Percentiles rank a stretch among this genome's conserved stretches.
phyloP scores from a whole-genome alignment of 176 grass and related monocot species.

The Oryza australiensis region DNA sequence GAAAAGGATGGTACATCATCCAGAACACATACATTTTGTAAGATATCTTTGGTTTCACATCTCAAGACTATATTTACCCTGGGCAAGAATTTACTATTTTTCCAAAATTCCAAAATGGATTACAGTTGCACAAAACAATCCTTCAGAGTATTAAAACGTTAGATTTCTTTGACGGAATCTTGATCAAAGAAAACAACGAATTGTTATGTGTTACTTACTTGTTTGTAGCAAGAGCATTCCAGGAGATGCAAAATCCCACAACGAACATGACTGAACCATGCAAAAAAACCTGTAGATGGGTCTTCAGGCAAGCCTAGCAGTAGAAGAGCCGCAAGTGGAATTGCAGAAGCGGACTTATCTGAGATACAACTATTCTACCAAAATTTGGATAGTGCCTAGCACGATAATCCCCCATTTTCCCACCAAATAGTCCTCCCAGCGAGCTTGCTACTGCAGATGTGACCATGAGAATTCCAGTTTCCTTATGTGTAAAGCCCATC shows the following conservation, averaged over 20 bases:
- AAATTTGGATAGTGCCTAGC: constrained; percentile 4
- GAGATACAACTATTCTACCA: constrained; percentile 52
- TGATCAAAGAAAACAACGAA: neutral
- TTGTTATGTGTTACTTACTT: constrained; percentile 39
- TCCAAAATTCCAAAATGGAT: neutral
- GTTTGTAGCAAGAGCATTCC: constrained; percentile 68
- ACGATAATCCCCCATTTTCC: constrained; percentile 20
- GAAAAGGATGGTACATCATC: neutral
- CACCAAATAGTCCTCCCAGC: neutral
- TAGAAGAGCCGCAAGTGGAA: constrained; percentile 51
- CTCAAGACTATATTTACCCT: neutral
- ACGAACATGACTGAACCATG: constrained; percentile 55
- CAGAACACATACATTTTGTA: neutral
- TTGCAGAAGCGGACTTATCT: constrained; percentile 53
- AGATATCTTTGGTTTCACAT: neutral
- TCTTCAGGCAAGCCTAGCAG: constrained; percentile 49
- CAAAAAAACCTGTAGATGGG: constrained; percentile 29
- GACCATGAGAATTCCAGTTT: constrained; percentile 16
- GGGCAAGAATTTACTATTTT: neutral
- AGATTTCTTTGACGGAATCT: neutral
- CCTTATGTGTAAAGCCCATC: neutral
- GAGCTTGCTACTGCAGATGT: constrained; percentile 20
- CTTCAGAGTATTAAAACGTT: neutral
- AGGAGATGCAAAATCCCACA: constrained; percentile 55
- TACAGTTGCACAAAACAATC: neutral